These are phyloP conservation scores for Calonectria montana DNA, from an alignment of 2,329 filamentous ascomycete species.

Conservation along the genomic window DNA sequence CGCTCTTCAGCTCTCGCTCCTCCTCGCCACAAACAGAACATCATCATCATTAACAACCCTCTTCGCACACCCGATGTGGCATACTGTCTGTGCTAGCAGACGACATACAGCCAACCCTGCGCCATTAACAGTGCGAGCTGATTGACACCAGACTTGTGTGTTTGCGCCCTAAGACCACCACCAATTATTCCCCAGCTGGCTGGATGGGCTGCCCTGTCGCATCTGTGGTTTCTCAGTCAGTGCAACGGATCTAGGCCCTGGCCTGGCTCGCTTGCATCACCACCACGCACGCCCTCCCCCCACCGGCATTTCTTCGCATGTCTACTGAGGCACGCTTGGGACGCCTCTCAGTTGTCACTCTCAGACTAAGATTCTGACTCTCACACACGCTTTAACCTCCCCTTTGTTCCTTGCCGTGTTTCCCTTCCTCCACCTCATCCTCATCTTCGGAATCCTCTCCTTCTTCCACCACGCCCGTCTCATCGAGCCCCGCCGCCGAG, in stretches of 20 bases:
- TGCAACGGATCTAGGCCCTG: constrained; percentile 45
- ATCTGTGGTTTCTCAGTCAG: constrained; percentile 32
- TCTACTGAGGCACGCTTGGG: constrained; percentile 37
- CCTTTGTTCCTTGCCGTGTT: constrained; percentile 20
- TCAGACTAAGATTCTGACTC: constrained; percentile 31
- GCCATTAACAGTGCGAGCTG: background rate
- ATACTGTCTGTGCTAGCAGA: background rate
- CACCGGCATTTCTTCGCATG: constrained; percentile 43
- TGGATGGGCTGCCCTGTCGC: constrained; percentile 21
- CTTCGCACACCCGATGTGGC: constrained; percentile 12
- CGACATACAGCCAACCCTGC: background rate
- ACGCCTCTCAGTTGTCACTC: constrained; percentile 37
- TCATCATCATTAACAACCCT: constrained; percentile 16
- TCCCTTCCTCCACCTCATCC: constrained; percentile 11
- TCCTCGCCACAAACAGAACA: constrained; percentile 14
- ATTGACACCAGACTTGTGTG: constrained; percentile 3
- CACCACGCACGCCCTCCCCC: constrained; percentile 43
- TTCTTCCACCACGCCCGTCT: constrained; percentile 32
- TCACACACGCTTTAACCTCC: constrained; percentile 29
- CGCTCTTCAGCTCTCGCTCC: constrained; percentile 9
- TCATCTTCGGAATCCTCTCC: constrained; percentile 10
- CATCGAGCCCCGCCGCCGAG: constrained; percentile 31
- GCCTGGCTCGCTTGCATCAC: constrained; percentile 46
- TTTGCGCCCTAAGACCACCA: background rate
- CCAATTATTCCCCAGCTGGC: constrained; percentile 1